Conservation (phyloP, 192 early-diverging fungal species). For the Polychytrium aggregatum region DNA sequence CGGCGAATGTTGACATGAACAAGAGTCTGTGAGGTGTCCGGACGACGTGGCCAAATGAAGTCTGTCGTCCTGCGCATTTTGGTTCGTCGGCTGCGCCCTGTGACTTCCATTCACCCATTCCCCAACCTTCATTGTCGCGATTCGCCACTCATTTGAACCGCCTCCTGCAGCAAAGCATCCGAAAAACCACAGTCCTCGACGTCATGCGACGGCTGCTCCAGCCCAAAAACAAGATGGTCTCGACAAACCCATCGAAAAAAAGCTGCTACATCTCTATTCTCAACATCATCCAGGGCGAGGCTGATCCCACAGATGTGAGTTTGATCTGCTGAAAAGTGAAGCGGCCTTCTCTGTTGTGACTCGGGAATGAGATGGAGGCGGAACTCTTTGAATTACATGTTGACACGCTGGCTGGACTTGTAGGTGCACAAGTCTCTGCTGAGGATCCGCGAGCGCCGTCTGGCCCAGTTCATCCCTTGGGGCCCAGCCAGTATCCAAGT, state of each 20-base stretch:
- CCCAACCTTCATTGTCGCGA: too few species aligned
- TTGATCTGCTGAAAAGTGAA: not conserved
- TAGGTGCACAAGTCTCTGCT: constrained; percentile 96
- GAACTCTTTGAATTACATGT: not conserved
- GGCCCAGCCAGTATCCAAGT: constrained; percentile 98
- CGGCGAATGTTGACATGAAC: too few species aligned
- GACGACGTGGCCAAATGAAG: too few species aligned
- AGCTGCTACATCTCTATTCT: constrained; percentile 96
- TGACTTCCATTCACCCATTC: too few species aligned
- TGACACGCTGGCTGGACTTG: too few species aligned
- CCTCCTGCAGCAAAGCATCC: constrained; percentile 42
- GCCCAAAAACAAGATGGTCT: constrained; percentile 97
- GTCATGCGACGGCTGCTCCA: constrained; percentile 95
- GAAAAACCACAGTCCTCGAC: constrained; percentile 94
- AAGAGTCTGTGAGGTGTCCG: too few species aligned
- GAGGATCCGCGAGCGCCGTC: constrained; percentile 82
- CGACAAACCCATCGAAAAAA: constrained; percentile 77
- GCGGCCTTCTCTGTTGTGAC: too few species aligned
- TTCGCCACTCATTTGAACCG: not conserved
- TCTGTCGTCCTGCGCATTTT: too few species aligned
- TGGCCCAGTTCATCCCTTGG: constrained; percentile 98
- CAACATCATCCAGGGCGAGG: constrained; percentile 98
- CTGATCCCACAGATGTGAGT: constrained; percentile 86
- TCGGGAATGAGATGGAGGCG: too few species aligned
- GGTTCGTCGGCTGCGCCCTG: too few species aligned